These are phyloP conservation scores for Kuraishia capsulata DNA, from an alignment of 805 yeast genomes.

Conservation along the genomic window DNA sequence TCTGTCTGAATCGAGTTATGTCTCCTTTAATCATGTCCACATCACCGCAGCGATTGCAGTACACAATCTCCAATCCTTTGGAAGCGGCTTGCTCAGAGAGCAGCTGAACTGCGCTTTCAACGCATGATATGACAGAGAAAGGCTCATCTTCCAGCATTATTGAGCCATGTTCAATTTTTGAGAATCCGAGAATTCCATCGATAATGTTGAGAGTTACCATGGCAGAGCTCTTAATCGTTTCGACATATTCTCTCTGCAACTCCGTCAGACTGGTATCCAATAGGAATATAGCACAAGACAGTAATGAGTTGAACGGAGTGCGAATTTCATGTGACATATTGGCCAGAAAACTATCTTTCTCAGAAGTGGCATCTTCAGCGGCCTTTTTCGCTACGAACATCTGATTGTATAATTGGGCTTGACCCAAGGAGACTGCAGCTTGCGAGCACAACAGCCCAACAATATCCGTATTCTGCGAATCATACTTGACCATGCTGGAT, in stretches of 20 bases:
- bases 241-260: constrained; percentile 40
- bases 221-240: constrained; percentile 40
- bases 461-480: constrained; percentile 27
- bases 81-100: constrained; percentile 38
- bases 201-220: constrained; percentile 42
- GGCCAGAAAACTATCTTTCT: constrained; percentile 42
- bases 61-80: constrained; percentile 35
- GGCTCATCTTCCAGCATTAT: constrained; percentile 33
- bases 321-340: constrained; percentile 52
- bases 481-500: constrained; percentile 12
- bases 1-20: constrained; percentile 39
- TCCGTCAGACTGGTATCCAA: constrained; percentile 35
- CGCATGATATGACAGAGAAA: constrained; percentile 33
- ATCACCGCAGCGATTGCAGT: constrained; percentile 29
- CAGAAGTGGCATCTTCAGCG: constrained; percentile 46
- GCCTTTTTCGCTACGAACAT: constrained; percentile 43
- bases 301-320: constrained; percentile 44
- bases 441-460: constrained; percentile 36
- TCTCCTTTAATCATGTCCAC: constrained; percentile 35
- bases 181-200: constrained; percentile 45
- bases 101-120: constrained; percentile 37
- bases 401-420: constrained; percentile 34
- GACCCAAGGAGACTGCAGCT: constrained; percentile 42
- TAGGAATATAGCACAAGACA: constrained; percentile 39
- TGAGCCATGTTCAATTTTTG: constrained; percentile 47